Evolutionary conservation across 176 grass and related monocot species (phyloP).

Genomic region (Pontederia paniculata): DNA sequence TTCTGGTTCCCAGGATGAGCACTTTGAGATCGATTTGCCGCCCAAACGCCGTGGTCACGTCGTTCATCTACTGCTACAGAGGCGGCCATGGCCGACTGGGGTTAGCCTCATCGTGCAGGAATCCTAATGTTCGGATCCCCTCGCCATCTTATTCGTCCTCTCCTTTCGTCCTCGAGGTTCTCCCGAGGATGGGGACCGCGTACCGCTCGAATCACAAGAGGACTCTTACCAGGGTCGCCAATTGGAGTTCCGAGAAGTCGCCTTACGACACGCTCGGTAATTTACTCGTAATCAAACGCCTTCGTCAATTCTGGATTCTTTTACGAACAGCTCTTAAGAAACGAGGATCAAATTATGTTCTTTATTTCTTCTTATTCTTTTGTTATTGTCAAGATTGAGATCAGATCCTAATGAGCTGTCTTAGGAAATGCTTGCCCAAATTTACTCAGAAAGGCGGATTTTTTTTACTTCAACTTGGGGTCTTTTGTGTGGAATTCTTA

Average conservation of each 20-base stretch:
- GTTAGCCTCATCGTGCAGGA: constrained; percentile 22
- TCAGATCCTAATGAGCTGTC: no score
- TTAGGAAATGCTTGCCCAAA: no score
- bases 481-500: no score
- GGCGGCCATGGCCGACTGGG: constrained; percentile 25
- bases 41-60: constrained; percentile 24
- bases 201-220: constrained; percentile 28
- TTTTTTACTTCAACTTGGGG: no score
- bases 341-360: no score
- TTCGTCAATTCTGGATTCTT: neutral
- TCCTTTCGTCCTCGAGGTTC: constrained; percentile 49
- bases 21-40: constrained; percentile 31
- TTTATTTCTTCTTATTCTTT: no score
- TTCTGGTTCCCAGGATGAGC: constrained; percentile 38
- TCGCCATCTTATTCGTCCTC: constrained; percentile 28
- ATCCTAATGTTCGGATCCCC: constrained; percentile 20
- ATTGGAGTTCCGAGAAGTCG: constrained; percentile 84
- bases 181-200: constrained; percentile 28
- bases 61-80: constrained; percentile 28
- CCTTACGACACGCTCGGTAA: constrained; percentile 90
- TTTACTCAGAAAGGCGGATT: no score
- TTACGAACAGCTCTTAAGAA: neutral
- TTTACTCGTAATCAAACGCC: neutral
- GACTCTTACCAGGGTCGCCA: constrained; percentile 63
- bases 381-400: no score